A percentile compares a stretch with the other conserved stretches of the same genome.
Evolutionary conservation across 2,329 filamentous ascomycete genomes (phyloP).

Genomic region (Talaromyces funiculosus): DNA sequence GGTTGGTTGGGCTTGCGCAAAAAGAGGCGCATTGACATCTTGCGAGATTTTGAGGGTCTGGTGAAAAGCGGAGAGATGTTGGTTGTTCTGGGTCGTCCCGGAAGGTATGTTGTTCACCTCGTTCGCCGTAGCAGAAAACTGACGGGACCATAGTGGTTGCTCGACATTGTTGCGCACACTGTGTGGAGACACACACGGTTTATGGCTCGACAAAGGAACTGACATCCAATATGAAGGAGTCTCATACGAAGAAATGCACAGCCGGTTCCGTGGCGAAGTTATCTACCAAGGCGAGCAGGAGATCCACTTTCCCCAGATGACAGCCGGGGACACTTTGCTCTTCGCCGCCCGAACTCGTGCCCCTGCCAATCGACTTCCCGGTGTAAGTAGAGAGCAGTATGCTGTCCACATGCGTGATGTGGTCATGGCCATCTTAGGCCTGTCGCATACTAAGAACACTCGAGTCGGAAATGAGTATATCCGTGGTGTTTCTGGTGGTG

Average conservation of each 20-base stretch:
- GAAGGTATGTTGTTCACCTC: slow-evolving; percentile 17
- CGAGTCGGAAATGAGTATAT: slow-evolving; percentile 52
- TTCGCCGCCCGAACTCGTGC: slow-evolving; percentile 65
- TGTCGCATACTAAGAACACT: slow-evolving; percentile 48
- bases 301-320: slow-evolving; percentile 73
- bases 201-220: slow-evolving; percentile 61
- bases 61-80: slow-evolving; percentile 55
- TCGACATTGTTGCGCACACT: slow-evolving; percentile 79
- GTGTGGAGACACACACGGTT: slow-evolving; percentile 72
- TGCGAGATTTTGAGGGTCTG: slow-evolving; percentile 61
- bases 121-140: not conserved
- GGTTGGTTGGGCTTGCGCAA: slow-evolving; percentile 28
- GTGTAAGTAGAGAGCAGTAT: slow-evolving; percentile 40
- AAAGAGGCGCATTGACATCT: slow-evolving; percentile 53
- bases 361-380: slow-evolving; percentile 39
- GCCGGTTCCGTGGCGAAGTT: slow-evolving; percentile 12
- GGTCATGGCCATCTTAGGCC: slow-evolving; percentile 41
- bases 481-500: slow-evolving; percentile 57
- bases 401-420: slow-evolving; percentile 41
- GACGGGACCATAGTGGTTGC: slow-evolving; percentile 43
- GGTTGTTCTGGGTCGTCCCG: slow-evolving; percentile 50
- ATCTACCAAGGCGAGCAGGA: slow-evolving; percentile 41
- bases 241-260: slow-evolving; percentile 39
- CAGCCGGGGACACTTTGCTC: slow-evolving; percentile 70
- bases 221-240: slow-evolving; percentile 69